Evolutionary conservation across 495 filamentous ascomycete genomes (phyloP), one percentile per base, ranked within the genome.

Genomic region (Xylaria longipes): DNA sequence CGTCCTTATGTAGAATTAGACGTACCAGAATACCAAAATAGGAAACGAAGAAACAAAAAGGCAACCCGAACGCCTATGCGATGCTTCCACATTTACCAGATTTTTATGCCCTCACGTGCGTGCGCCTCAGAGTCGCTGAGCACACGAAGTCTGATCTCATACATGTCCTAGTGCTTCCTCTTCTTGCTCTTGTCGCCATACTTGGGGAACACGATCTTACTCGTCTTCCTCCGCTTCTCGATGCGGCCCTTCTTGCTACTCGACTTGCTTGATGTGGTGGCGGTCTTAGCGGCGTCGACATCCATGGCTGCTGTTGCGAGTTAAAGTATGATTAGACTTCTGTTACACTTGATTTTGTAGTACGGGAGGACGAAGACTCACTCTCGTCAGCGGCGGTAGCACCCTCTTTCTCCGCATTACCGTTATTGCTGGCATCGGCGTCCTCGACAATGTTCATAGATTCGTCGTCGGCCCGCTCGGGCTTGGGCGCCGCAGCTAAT

Each of bases 401-500:
- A 31, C 68, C 69, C 9, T 78, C 71, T 75, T 81, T 84, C 76
- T 83, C 82, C 5, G 48, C 35, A 17, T 41, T 29, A 29, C 29
- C 29, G 15, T 41, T 29, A 12, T 29, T 27, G 29, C 8, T 20
- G 17, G 79, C 78, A 52, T 81, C 82, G 14, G 64, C 65, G 22
- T 76, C 79, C 12, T 74, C 79, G 22, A 73, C 73, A 29, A 72
- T 71, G 8, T 73, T 73, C 70, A 74, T 74, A 54, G 72, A 72
- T 57, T 77, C 77, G 31, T 12, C 31, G 5, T 79, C 75, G 2
- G 73, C 68, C 46, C 69, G 70, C 71, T 79, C 74, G 45, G 86
- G 83, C 73, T 89, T 91, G 31, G 93, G 89, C 77, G 93, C 88
- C 20, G 89, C 82, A 14, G 90, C 91, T 69, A 96, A 79, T 74